Evolutionary conservation across 2,329 filamentous ascomycete genomes (phyloP).

Genomic region (Penicillium sp.): DNA sequence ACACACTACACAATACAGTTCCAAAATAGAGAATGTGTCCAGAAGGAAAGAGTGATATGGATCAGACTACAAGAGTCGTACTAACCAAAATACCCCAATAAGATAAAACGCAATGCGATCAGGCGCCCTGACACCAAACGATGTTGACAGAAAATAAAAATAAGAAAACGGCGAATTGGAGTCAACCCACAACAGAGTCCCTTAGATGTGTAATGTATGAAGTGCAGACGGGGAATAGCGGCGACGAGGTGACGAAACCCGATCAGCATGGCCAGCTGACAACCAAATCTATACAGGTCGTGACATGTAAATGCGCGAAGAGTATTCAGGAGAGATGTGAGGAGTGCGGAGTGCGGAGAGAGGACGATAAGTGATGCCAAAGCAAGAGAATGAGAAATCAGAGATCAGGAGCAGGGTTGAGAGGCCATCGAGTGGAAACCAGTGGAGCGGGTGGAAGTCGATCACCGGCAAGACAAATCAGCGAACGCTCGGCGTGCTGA

Average conservation of each 20-base stretch:
- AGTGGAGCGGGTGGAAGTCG: constrained; percentile 1
- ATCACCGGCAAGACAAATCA: neutral
- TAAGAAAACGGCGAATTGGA: constrained; percentile 9
- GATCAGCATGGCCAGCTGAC: constrained; percentile 14
- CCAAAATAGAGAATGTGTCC: neutral
- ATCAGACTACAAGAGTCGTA: neutral
- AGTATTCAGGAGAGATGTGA: constrained; percentile 9
- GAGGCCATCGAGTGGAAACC: constrained; percentile 1
- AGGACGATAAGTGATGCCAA: constrained; percentile 22
- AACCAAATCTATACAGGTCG: constrained; percentile 27
- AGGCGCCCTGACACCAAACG: constrained; percentile 4
- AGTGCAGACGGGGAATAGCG: constrained; percentile 17
- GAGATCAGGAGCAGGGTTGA: neutral
- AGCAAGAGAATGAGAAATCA: constrained; percentile 1
- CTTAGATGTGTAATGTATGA: constrained; percentile 23
- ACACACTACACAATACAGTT: neutral
- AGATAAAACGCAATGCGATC: neutral
- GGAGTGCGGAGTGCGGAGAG: constrained; percentile 2
- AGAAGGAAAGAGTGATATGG: neutral
- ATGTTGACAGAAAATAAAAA: constrained; percentile 8
- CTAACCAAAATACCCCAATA: neutral
- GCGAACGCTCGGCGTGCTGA: constrained; percentile 16
- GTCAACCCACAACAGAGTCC: constrained; percentile 5
- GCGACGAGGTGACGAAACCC: constrained; percentile 10
- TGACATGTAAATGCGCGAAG: constrained; percentile 22